phyloP scores from a whole-genome alignment of 306 rosid species.

The Acacia acuminata region DNA sequence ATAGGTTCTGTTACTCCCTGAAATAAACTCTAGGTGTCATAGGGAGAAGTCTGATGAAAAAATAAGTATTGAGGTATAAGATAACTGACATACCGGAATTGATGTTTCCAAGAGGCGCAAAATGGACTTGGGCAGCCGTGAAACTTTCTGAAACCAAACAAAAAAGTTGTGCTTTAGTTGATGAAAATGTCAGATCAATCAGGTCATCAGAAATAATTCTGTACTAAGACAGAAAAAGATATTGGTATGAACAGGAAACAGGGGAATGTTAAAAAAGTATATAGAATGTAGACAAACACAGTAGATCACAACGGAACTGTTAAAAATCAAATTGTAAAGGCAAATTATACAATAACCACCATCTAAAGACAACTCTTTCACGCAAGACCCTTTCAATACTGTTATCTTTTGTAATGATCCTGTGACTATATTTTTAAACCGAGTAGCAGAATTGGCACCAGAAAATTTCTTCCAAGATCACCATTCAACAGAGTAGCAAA shows the following conservation, averaged over 20 bases:
- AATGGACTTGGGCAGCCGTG: conserved; percentile 79
- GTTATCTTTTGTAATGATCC: not conserved
- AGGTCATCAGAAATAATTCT: not conserved
- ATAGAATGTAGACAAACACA: not conserved
- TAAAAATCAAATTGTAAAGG: not conserved
- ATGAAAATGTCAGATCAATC: conserved; percentile 12
- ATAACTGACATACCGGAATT: conserved; percentile 67
- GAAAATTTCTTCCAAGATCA: not conserved
- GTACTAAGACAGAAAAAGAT: not conserved
- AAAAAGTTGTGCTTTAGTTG: conserved; percentile 17
- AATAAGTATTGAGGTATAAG: conserved; percentile 13
- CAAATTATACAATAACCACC: not conserved
- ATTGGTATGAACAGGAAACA: not conserved
- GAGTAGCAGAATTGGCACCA: not conserved
- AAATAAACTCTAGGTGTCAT: conserved; percentile 34
- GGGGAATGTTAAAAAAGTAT: not conserved
- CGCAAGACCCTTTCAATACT: not conserved
- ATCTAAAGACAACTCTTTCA: not conserved
- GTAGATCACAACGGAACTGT: not conserved
- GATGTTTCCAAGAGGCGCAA: conserved; percentile 77
- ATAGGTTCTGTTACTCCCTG: conserved; percentile 99
- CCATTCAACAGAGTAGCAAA: not conserved
- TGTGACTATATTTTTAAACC: not conserved
- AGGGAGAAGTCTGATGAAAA: conserved; percentile 10
- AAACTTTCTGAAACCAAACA: conserved; percentile 65